These are phyloP conservation scores for Castanopsis chinensis DNA, from an alignment of 306 rosid species.

Conservation along the genomic window DNA sequence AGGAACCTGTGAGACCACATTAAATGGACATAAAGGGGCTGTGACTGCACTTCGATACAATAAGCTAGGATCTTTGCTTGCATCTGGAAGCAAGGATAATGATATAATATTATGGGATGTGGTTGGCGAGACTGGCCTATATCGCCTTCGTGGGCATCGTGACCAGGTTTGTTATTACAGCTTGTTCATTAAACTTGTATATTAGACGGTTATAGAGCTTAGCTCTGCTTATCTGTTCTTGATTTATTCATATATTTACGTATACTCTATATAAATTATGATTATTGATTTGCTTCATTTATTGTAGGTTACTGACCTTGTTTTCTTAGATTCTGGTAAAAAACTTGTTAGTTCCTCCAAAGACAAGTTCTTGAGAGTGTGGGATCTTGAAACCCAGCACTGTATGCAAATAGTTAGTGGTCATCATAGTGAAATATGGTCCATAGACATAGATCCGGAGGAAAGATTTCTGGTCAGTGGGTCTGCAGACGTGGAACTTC, in stretches of 20 bases:
- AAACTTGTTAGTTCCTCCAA: slow-evolving; percentile 85
- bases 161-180: slow-evolving; percentile 57
- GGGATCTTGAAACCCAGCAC: slow-evolving; percentile 98
- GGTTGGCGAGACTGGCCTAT: slow-evolving; percentile 81
- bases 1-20: slow-evolving; percentile 77
- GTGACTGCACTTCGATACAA: slow-evolving; percentile 75
- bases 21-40: slow-evolving; percentile 93
- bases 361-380: slow-evolving; percentile 91
- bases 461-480: slow-evolving; percentile 83
- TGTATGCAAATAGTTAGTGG: slow-evolving; percentile 94
- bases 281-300: slow-evolving; percentile 17
- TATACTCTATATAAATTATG: not conserved
- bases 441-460: slow-evolving; percentile 68
- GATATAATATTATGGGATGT: slow-evolving; percentile 90
- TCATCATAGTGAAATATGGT: slow-evolving; percentile 96
- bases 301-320: slow-evolving; percentile 81
- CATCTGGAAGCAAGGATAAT: slow-evolving; percentile 92
- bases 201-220: not conserved
- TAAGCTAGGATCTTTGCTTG: slow-evolving; percentile 69
- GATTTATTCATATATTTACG: not conserved
- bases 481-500: slow-evolving; percentile 85
- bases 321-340: slow-evolving; percentile 71
- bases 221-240: not conserved
- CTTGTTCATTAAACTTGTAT: not conserved
- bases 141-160: slow-evolving; percentile 88